Percentiles rank a stretch among this genome's conserved stretches.
Evolutionary conservation across 2,329 filamentous ascomycete genomes (phyloP).

Genomic region (Aspergillus hiratsukae): DNA sequence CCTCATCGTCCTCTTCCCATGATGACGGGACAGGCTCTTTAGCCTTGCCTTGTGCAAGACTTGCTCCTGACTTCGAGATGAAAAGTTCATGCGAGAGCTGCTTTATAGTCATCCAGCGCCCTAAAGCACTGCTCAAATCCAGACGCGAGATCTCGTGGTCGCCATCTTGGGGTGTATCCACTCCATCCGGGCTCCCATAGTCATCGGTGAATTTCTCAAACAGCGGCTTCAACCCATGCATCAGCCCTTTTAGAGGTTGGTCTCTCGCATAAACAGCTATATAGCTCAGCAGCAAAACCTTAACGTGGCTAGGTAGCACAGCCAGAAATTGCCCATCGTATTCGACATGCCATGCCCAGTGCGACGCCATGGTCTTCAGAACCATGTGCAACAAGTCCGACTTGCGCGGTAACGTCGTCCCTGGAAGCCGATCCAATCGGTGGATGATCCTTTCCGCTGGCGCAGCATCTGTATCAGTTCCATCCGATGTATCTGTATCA

Average conservation of each 20-base stretch:
- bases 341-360: slow-evolving; percentile 54
- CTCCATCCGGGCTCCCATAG: slow-evolving; percentile 15
- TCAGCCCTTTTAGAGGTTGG: slow-evolving; percentile 34
- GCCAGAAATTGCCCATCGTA: slow-evolving; percentile 55
- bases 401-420: slow-evolving; percentile 31
- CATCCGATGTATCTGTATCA: neutral
- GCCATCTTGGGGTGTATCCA: slow-evolving; percentile 8
- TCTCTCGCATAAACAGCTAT: slow-evolving; percentile 47
- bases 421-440: slow-evolving; percentile 39
- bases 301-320: slow-evolving; percentile 48
- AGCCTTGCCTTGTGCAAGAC: neutral
- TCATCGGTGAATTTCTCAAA: slow-evolving; percentile 31
- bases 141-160: slow-evolving; percentile 47
- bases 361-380: slow-evolving; percentile 50
- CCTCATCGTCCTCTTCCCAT: slow-evolving; percentile 36
- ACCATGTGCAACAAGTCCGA: slow-evolving; percentile 48
- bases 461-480: slow-evolving; percentile 9
- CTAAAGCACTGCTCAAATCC: slow-evolving; percentile 51
- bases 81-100: slow-evolving; percentile 46
- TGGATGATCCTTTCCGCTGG: slow-evolving; percentile 22
- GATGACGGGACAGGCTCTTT: slow-evolving; percentile 29
- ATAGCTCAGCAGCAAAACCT: slow-evolving; percentile 54
- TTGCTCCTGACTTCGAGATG: slow-evolving; percentile 11
- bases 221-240: slow-evolving; percentile 47
- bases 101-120: slow-evolving; percentile 45